These are phyloP conservation scores for Debaryomyces subglobosus DNA, from an alignment of 1,139 yeast genomes.

Conservation along the genomic window DNA sequence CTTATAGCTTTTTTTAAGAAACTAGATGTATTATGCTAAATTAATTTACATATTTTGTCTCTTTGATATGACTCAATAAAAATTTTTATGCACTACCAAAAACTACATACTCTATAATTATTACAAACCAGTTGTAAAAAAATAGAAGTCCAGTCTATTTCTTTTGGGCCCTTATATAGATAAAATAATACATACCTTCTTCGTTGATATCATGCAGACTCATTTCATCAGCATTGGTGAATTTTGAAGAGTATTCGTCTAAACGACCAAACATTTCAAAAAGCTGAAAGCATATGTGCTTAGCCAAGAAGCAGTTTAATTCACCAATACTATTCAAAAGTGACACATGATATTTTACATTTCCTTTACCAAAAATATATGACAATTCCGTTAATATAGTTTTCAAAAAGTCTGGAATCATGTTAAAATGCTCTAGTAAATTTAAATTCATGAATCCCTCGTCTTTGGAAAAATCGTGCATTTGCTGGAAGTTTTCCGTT, in stretches of 20 bases:
- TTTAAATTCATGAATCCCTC: slow-evolving; percentile 22
- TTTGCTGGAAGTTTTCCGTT: background rate
- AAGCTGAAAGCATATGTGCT: slow-evolving; percentile 33
- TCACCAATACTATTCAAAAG: slow-evolving; percentile 37
- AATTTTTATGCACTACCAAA: slow-evolving; percentile 3
- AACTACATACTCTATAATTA: background rate
- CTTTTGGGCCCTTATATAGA: slow-evolving; percentile 36
- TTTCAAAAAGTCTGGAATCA: slow-evolving; percentile 31
- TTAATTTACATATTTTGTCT: background rate
- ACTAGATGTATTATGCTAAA: too few relatives aligned
- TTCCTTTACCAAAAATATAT: slow-evolving; percentile 35
- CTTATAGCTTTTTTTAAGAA: background rate
- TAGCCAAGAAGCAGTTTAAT: slow-evolving; percentile 34
- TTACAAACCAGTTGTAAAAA: background rate
- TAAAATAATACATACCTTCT: slow-evolving; percentile 32
- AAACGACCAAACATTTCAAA: slow-evolving; percentile 40
- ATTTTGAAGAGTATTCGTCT: slow-evolving; percentile 30
- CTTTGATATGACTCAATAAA: slow-evolving; percentile 3
- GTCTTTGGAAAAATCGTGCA: slow-evolving; percentile 1
- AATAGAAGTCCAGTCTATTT: slow-evolving; percentile 4
- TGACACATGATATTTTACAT: slow-evolving; percentile 35
- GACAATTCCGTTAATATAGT: slow-evolving; percentile 27
- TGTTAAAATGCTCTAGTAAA: slow-evolving; percentile 22
- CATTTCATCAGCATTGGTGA: slow-evolving; percentile 17
- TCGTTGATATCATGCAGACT: slow-evolving; percentile 16